Evolutionary conservation across 2,329 filamentous ascomycete species (phyloP), one percentile per base, ranked within the genome.

Genomic region (Trichophyton rubrum): DNA sequence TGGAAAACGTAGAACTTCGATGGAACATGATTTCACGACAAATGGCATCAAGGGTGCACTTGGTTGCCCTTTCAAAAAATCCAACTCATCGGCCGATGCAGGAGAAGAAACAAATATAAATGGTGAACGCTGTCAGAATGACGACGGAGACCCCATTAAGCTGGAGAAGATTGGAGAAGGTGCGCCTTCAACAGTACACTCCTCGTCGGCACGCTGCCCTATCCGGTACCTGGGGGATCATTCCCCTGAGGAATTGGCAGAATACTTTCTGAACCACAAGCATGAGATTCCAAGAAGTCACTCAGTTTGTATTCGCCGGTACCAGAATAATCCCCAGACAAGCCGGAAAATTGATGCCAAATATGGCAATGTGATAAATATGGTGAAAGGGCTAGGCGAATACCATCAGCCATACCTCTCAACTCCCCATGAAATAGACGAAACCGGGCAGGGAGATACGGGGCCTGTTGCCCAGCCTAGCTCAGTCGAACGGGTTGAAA

Each of bases 201-300:
- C 68, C 15, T 80, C 80, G 8, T 76, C 79, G 17, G 78, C 83
- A 61, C 90, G 90, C 70, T 97, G 92, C 73, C 92, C 92, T 2
- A 97, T 97, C 62, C 88, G 92, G 56, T 96, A 88, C 75, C 79
- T 96, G 70, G 87, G 96, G 73, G 87, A 95, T 72, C 91, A 96
- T 70, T 90, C 90, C 1, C 89, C 92, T 1, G 89, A 96, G 75
- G 91, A 96, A 70, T 86, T 97, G 63, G 92, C 92, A 13, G 84
- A 88, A 68, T 97, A 96, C 72, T 90, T 97, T 69, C 89, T 96
- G 72, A 90, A 86, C 59, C 91, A 96, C 77, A 96, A 96, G 73
- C 91, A 97, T 74, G 88, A 96, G 72, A 82, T 97, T 59, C 92
- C 92, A 8, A 84, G 92, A 67, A 96, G 90, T 71, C 92, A 97